These are phyloP conservation scores for Neopestalotiopsis rosae DNA, from an alignment of 2,329 filamentous ascomycete genomes.

Conservation along the genomic window DNA sequence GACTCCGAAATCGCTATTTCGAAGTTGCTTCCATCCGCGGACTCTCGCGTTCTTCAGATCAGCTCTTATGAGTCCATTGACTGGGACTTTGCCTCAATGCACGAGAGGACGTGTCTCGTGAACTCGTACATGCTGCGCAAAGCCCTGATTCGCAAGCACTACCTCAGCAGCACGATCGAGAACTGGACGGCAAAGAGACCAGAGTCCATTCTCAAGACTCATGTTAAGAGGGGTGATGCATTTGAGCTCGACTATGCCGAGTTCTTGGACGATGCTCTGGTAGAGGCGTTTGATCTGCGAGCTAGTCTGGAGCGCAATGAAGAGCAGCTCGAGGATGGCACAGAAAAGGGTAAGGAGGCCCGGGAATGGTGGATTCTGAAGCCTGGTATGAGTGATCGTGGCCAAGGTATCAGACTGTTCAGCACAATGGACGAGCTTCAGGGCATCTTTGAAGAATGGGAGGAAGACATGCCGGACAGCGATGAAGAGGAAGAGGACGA, in stretches of 20 bases:
- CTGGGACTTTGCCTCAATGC: conserved; percentile 73
- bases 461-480: conserved; percentile 68
- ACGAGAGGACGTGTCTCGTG: conserved; percentile 68
- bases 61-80: conserved; percentile 86
- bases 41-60: conserved; percentile 73
- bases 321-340: conserved; percentile 19
- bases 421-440: conserved; percentile 84
- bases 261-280: conserved; percentile 90
- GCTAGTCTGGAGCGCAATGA: conserved; percentile 78
- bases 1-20: conserved; percentile 42
- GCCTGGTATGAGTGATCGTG: conserved; percentile 95
- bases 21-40: conserved; percentile 39
- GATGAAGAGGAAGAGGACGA: conserved; percentile 64
- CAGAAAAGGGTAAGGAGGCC: conserved; percentile 36
- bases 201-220: conserved; percentile 66
- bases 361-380: conserved; percentile 98
- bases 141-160: conserved; percentile 95
- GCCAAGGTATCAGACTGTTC: conserved; percentile 91
- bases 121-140: conserved; percentile 97
- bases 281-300: conserved; percentile 87
- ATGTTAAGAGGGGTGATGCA: conserved; percentile 79
- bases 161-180: conserved; percentile 80
- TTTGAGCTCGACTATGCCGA: conserved; percentile 98
- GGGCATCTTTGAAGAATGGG: conserved; percentile 90
- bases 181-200: conserved; percentile 89